Base-by-base conservation (phyloP, 495 filamentous ascomycete species). In the Aspergillus wentii region DNA sequence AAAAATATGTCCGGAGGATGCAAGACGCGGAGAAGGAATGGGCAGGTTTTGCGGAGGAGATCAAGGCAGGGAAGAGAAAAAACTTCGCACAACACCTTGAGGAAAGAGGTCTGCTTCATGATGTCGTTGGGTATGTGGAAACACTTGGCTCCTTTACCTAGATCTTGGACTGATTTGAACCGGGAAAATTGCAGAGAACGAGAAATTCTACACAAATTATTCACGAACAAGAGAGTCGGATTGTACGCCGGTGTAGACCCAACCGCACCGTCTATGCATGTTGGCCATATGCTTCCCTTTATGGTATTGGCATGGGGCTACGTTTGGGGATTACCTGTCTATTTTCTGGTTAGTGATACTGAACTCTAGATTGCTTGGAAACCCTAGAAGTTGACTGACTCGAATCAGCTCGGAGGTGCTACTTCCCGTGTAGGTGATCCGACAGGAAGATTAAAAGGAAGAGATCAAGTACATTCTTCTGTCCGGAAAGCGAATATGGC, bases 251-350 rank as follows among this genome's bases (percentile, higher is more conserved):
- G 92, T 40, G 74, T 99, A 33, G 92, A 99, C 50, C 89, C 92
- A 9, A 96, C 94, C 0, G 94, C 91, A 3, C 74, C 78, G 17
- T 95, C 90, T 4, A 67, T 97, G 46, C 92, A 99, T 56, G 70
- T 97, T 38, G 92, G 92, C 20, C 89, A 99, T 59, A 78, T 99
- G 39, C 64, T 97, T 8, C 91, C 92, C 7, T 72, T 97, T 28
- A 97, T 99, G 92, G 80, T 88, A 1, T 61, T 96, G 18, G 91
- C 88, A 41, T 96, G 92, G 86, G 83, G 88, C 68, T 94, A 91
- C 56, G 68, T 94, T 26, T 77, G 89, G 62, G 91, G 92, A 10
- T 82, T 85, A 46, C 70, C 76, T 20, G 71, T 85, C 10, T 72
- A 85, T 16, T 83, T 82, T 33, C 59, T 99, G 43, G 71, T 86